Evolutionary conservation across 352 stramenopile species (phyloP), one percentile per base, ranked within the genome.

Genomic region (Pythium myriotylum): DNA sequence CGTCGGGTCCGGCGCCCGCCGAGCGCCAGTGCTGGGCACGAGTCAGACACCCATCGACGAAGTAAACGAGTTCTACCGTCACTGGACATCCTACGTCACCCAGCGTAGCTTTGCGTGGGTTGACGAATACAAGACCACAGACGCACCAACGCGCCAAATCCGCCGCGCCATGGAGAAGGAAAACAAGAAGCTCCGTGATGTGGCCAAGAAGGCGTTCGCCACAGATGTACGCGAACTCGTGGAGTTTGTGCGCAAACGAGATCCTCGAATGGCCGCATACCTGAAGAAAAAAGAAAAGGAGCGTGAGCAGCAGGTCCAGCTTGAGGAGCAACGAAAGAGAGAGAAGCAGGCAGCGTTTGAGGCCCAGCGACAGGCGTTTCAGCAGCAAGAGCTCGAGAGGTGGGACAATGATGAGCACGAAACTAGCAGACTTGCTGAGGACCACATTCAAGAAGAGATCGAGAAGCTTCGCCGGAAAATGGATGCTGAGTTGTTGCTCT

Each of bases 161-260:
- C 73, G 86, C 19, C 79, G 86, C 33, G 80, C 84, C 3, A 94
- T 93, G 85, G 86, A 95, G 54, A 95, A 95, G 62, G 86, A 94
- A 57, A 95, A 95, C 67, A 91, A 90, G 50, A 93, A 94, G 68
- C 65, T 91, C n/a, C 83, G 86, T 9, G 84, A 95, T 49, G 67
- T 71, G 19, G 86, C 79, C 13, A 88, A 84, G 51, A 92, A 91
- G 48, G 79, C 75, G 17, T 95, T 91, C 62, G 92, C 72, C 13
- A 75, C 70, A 23, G 78, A 94, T 55, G 86, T 95, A 26, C 81
- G 86, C 6, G 79, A 91, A 49, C 77, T 95, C 2, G 84, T 92
- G 40, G 84, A 95, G 46, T 95, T 92, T 67, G 79, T 94, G n/a
- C 73, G 67, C 51, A 86, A 88, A 23, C 83, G 86, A 9, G 86